A percentile compares a stretch with the other conserved stretches of the same genome.
These are phyloP conservation scores for Debaryomyces hansenii DNA, from an alignment of 805 yeast species.

Conservation along the genomic window DNA sequence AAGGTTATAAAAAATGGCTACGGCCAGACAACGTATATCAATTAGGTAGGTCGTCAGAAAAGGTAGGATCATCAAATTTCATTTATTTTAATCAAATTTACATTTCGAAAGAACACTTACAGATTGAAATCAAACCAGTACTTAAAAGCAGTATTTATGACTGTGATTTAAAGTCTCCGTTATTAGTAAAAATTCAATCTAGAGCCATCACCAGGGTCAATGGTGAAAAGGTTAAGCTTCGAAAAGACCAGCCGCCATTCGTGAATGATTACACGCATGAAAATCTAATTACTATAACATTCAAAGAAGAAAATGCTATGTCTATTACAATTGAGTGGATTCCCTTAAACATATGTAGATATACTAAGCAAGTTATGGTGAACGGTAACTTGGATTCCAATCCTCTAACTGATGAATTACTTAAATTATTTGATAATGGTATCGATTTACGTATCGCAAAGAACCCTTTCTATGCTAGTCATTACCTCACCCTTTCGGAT, in stretches of 20 bases:
- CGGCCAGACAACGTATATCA: slow-evolving; percentile 12
- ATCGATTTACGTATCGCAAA: slow-evolving; percentile 20
- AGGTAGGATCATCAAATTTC: neutral
- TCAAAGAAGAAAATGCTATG: slow-evolving; percentile 13
- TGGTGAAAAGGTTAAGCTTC: slow-evolving; percentile 20
- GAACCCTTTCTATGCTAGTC: slow-evolving; percentile 20
- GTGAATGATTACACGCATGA: neutral
- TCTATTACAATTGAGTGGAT: slow-evolving; percentile 20
- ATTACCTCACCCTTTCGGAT: slow-evolving; percentile 17
- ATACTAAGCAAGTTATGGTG: slow-evolving; percentile 1
- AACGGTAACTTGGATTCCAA: no score
- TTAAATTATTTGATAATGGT: slow-evolving; percentile 5
- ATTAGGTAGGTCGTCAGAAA: slow-evolving; percentile 24
- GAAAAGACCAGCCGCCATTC: slow-evolving; percentile 8
- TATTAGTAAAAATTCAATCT: slow-evolving; percentile 24
- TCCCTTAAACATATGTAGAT: slow-evolving; percentile 15
- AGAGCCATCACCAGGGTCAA: slow-evolving; percentile 31
- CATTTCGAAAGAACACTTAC: slow-evolving; percentile 32
- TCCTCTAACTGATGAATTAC: slow-evolving; percentile 3
- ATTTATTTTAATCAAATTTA: slow-evolving; percentile 13
- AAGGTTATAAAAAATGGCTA: slow-evolving; percentile 1
- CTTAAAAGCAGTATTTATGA: slow-evolving; percentile 1
- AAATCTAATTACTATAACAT: slow-evolving; percentile 1
- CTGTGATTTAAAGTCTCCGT: slow-evolving; percentile 11
- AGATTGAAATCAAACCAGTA: slow-evolving; percentile 14